Evolutionary conservation across 352 stramenopile genomes (phyloP).

Genomic region (Thraustotheca clavata): DNA sequence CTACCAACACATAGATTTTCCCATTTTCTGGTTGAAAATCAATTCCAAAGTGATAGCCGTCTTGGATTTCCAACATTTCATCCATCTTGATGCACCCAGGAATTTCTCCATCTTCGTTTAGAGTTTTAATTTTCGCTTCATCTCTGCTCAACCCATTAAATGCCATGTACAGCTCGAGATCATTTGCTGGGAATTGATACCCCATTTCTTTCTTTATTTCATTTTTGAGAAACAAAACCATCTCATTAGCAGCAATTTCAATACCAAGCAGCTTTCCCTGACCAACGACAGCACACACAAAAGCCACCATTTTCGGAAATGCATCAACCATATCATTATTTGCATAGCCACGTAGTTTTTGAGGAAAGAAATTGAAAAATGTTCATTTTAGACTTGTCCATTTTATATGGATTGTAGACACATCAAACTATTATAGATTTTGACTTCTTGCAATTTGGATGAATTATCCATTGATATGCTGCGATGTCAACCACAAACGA

Average conservation of each 20-base stretch:
- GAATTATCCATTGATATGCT: too few relatives aligned
- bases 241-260: background rate
- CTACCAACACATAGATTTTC: background rate
- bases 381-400: too few relatives aligned
- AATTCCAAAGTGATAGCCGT: background rate
- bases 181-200: conserved; percentile 4
- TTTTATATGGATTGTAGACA: too few relatives aligned
- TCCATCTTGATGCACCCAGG: too few relatives aligned
- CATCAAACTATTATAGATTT: too few relatives aligned
- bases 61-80: background rate
- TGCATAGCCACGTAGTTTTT: too few relatives aligned
- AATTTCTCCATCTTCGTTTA: background rate
- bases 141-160: conserved; percentile 7
- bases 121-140: background rate
- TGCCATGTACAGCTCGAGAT: background rate
- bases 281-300: background rate
- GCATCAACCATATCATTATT: background rate
- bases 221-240: background rate
- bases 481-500: too few relatives aligned
- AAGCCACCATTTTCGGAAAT: background rate
- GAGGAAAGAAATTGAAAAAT: too few relatives aligned
- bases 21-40: background rate
- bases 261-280: background rate
- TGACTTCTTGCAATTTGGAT: too few relatives aligned
- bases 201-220: background rate